Base-by-base conservation (phyloP, 2,329 filamentous ascomycete species). In the Fusarium abutilonis region DNA sequence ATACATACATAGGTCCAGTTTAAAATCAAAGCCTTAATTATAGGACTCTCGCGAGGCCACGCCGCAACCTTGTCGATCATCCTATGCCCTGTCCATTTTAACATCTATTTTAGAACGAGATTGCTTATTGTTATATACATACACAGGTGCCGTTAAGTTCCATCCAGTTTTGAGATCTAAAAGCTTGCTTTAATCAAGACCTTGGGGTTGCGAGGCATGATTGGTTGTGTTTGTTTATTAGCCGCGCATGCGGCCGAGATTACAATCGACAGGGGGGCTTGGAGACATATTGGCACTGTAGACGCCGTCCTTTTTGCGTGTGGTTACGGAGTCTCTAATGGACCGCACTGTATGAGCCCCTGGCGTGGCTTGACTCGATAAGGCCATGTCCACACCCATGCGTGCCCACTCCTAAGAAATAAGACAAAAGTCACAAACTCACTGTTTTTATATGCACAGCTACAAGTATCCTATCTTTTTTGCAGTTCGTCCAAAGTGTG, bases 241-340 rank as follows among this genome's bases (percentile, higher is more conserved):
- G 68, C 53, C 59, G 67, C 63, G 63, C 63, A 60, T 69, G 68
- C 66, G 60, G 51, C 68, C 67, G 69, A 71, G 67, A 71, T 71
- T 71, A 63, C 66, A 40, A 60, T 53, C 50, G 36, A 43, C 67
- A 69, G 52, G 61, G 67, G 55, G 35, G 14, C 15, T 6, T 9
- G 36, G 34, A 9, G 15, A 15, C n/a, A 8, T 36, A 28, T 32
- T 41, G 29, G 38, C 64, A 71, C 69, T 68, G 67, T 71, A 56
- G 35, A n/a, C 6, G 1, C 9, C 17, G 5, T 1, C 7, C 10
- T 5, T n/a, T 13, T 28, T 14, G 6, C 3, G 26, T 11, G 7
- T 35, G 15, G 21, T 36, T 38, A 39, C 53, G 68, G 67, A 56
- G 66, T 70, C 13, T 35, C 9, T 4, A 10, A 6, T 4, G 21